phyloP scores from a whole-genome alignment of 495 filamentous ascomycete species.

The Bombardia bombarda region DNA sequence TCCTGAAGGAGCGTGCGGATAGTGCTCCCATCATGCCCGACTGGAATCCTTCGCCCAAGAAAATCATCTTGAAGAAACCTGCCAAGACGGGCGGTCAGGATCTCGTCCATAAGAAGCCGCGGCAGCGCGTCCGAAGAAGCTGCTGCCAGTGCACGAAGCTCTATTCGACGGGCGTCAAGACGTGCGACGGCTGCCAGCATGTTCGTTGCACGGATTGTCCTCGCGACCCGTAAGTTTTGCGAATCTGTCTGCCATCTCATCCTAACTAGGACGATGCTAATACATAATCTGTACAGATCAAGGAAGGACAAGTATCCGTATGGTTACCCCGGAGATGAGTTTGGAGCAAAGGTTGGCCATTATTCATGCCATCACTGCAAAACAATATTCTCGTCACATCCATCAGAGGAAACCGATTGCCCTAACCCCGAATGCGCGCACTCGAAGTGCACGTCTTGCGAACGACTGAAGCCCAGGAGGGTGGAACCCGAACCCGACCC shows the following conservation, averaged over 20 bases:
- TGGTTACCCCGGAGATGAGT: slow-evolving; percentile 67
- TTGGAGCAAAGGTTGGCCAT: slow-evolving; percentile 37
- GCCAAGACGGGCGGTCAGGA: slow-evolving; percentile 63
- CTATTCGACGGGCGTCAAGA: slow-evolving; percentile 41
- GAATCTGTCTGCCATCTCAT: not conserved
- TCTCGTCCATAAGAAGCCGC: slow-evolving; percentile 54
- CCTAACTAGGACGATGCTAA: slow-evolving; percentile 15
- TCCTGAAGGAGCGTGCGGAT: slow-evolving; percentile 42
- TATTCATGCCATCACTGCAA: slow-evolving; percentile 61
- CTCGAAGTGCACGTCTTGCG: slow-evolving; percentile 40
- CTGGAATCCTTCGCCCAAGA: slow-evolving; percentile 34
- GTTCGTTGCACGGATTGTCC: slow-evolving; percentile 76
- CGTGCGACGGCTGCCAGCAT: slow-evolving; percentile 65
- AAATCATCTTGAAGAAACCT: slow-evolving; percentile 48
- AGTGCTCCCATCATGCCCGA: slow-evolving; percentile 38
- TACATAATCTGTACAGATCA: slow-evolving; percentile 38
- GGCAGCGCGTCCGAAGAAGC: slow-evolving; percentile 62
- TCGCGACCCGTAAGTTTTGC: slow-evolving; percentile 62
- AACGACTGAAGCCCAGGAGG: slow-evolving; percentile 45
- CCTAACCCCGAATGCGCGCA: slow-evolving; percentile 57
- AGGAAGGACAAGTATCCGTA: slow-evolving; percentile 68
- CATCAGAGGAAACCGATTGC: slow-evolving; percentile 41
- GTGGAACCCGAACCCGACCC: slow-evolving; percentile 57
- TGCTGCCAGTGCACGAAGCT: slow-evolving; percentile 69
- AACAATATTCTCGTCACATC: slow-evolving; percentile 41